Evolutionary conservation across 2,329 filamentous ascomycete genomes (phyloP).

Genomic region (Orbilia javanica): DNA sequence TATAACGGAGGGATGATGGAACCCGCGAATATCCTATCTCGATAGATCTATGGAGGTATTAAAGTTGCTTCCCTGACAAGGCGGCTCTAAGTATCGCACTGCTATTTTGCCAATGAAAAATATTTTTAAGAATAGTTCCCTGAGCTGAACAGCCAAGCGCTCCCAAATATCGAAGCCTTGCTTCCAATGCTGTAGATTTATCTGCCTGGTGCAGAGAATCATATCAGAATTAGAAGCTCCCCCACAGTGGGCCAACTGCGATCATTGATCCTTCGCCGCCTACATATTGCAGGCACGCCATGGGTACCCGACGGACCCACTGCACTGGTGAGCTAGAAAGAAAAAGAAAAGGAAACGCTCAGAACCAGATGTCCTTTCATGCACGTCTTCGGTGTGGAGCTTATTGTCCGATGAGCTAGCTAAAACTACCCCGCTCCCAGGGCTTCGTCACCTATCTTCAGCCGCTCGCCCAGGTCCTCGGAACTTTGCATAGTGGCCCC

Average conservation of each 20-base stretch:
- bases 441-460: slow-evolving; percentile 15
- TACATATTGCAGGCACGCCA: not conserved
- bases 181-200: not conserved
- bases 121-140: not conserved
- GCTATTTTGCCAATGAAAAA: not conserved
- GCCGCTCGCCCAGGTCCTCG: slow-evolving; percentile 10
- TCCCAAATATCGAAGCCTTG: slow-evolving; percentile 10
- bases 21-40: not conserved
- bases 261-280: not conserved
- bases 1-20: not conserved
- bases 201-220: slow-evolving; percentile 3
- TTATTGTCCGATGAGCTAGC: not conserved
- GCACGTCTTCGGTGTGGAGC: not conserved
- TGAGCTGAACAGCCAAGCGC: not conserved
- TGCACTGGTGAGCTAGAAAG: not conserved
- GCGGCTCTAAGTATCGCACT: slow-evolving; percentile 11
- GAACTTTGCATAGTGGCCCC: not conserved
- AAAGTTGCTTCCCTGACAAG: not conserved
- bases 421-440: slow-evolving; percentile 25
- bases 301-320: not conserved
- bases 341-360: not conserved
- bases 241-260: too few species aligned
- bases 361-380: not conserved
- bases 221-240: slow-evolving; percentile 13
- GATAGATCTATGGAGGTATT: not conserved